Percentiles rank a stretch among this genome's conserved stretches.
Conservation (phyloP, 2,329 filamentous ascomycete species). For the Trichoderma endophyticum region DNA sequence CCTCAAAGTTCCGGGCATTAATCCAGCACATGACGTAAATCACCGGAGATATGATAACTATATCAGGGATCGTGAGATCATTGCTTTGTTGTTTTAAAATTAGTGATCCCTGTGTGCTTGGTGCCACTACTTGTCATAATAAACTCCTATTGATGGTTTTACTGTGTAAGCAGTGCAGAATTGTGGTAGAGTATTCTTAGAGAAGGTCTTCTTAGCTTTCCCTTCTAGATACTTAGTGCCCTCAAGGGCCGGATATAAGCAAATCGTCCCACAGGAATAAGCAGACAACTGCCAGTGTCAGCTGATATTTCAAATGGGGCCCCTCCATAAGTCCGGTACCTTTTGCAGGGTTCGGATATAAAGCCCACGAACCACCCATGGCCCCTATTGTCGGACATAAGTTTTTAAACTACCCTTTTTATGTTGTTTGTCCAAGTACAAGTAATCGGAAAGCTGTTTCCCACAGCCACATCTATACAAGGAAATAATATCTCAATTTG, state of each 20-base stretch:
- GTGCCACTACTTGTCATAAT: not conserved
- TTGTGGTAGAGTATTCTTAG: not conserved
- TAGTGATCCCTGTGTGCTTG: not conserved
- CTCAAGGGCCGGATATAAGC: not conserved
- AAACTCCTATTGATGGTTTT: not conserved
- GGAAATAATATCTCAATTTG: not conserved
- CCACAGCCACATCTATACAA: not conserved
- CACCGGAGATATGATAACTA: not conserved
- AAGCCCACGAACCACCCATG: not conserved
- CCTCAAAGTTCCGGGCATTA: not conserved
- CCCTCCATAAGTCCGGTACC: not conserved
- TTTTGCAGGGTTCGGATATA: not conserved
- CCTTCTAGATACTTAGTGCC: not conserved
- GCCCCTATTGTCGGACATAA: not conserved
- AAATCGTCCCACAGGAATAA: not conserved
- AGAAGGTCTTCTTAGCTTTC: not conserved
- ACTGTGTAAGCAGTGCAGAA: not conserved
- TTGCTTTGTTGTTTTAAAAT: not conserved
- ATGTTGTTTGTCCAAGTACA: not conserved
- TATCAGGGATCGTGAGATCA: not conserved
- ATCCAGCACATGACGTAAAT: not conserved
- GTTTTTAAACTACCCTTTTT: not conserved
- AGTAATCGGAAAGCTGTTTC: not conserved
- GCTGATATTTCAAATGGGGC: not conserved
- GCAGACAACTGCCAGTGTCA: not conserved